Percentiles rank a stretch among this genome's conserved stretches.
Evolutionary conservation across 164 flowering plant species (phyloP).

Genomic region (Santalum album): DNA sequence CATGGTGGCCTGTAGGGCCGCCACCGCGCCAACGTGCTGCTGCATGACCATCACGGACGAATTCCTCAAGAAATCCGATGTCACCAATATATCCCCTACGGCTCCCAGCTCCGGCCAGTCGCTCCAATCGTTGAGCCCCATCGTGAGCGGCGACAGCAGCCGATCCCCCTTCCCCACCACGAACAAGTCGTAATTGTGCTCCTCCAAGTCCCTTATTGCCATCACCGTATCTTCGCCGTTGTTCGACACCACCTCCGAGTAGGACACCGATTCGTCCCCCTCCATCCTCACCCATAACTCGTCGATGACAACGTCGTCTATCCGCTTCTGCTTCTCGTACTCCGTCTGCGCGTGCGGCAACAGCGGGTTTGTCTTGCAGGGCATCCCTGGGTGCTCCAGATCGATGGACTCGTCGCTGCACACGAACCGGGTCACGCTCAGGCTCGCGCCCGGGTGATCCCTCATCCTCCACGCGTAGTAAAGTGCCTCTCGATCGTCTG

Average conservation of each 20-base stretch:
- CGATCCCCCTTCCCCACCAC: background rate
- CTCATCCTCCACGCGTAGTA: background rate
- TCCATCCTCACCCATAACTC: background rate
- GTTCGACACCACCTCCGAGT: background rate
- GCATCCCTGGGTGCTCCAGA: background rate
- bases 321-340: background rate
- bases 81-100: background rate
- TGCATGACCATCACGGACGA: background rate
- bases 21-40: background rate
- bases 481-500: constrained; percentile 32
- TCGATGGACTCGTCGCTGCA: background rate
- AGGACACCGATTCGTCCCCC: background rate
- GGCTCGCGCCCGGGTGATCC: background rate
- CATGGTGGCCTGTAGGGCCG: too few species aligned
- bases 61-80: background rate
- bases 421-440: background rate
- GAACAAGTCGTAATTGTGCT: background rate
- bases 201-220: background rate
- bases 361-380: background rate
- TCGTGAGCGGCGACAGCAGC: background rate
- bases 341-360: background rate
- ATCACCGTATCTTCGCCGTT: background rate
- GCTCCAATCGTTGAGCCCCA: background rate
- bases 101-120: background rate
- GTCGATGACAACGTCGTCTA: background rate